Base-by-base conservation (phyloP, 192 early-diverging fungal species). In the Obelidium mucronatum region DNA sequence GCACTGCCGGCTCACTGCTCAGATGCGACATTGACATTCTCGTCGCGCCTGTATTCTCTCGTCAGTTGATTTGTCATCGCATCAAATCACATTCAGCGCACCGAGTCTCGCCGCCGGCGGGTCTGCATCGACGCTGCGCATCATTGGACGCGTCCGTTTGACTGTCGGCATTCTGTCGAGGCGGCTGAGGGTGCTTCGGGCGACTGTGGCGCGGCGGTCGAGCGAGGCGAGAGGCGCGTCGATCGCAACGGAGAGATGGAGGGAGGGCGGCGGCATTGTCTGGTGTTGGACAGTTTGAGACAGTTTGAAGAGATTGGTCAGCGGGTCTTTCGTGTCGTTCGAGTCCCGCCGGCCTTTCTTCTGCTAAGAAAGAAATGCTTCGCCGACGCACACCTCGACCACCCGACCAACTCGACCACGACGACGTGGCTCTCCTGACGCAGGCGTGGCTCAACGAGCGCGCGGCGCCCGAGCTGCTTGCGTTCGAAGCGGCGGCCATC, bases 391-490 rank as follows among this genome's bases (percentile, higher is more conserved):
- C 5, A 30, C 26, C 4, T 11, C 58, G 6, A 59, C 58, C 8
- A 59, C 58, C 4, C 58, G 5, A 33, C 58, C 26, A 24, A 59
- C 58, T 13, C 31, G 58, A 59, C 31, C 15, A 17, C 52, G 84
- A 86, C 53, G 77, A 83, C 70, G 78, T 89, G 2, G 13, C 26
- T 33, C 53, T 44, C 5, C 76, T 92, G 40, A 90, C 89, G 3
- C 79, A 85, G 40, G 81, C 78, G 17, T 93, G 92, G 92, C 83
- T 91, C 37, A 89, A 91, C 69, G 92, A 93, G 68, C 89, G 90
- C 4, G 85, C 81, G 44, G 85, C 90, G 11, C 91, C 92, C 8
- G 91, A 91, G 74, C 54, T 93, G 8, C 70, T 93, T 1, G 83
- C 80, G 19, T 92, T 88, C 54, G 70, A 86, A 59, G 64, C 59